Conservation (phyloP, 2,329 filamentous ascomycete genomes). For the Chrysoporthe cubensis region DNA sequence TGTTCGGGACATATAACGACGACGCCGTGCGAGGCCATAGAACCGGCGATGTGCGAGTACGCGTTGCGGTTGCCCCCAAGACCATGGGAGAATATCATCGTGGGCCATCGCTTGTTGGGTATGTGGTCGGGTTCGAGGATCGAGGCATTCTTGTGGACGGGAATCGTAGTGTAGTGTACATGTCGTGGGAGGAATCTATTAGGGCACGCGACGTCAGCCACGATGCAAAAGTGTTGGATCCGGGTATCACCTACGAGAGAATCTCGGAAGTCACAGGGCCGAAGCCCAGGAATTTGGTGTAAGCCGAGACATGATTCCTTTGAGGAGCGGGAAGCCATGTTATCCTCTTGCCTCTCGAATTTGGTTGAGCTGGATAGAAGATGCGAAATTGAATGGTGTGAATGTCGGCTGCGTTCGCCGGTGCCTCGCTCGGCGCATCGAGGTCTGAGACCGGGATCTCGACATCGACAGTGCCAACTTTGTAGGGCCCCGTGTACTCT, state of each 20-base stretch:
- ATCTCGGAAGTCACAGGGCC: slow-evolving; percentile 60
- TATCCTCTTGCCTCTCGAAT: slow-evolving; percentile 61
- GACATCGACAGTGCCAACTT: slow-evolving; percentile 78
- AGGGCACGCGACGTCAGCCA: slow-evolving; percentile 18
- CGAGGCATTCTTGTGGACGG: slow-evolving; percentile 71
- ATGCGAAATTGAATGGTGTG: slow-evolving; percentile 79
- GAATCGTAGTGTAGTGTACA: slow-evolving; percentile 74
- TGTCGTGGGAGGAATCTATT: slow-evolving; percentile 69
- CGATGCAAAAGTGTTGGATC: not conserved
- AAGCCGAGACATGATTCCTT: slow-evolving; percentile 72
- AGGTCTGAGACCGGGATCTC: slow-evolving; percentile 73
- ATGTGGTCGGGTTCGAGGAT: slow-evolving; percentile 54
- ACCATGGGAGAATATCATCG: slow-evolving; percentile 85
- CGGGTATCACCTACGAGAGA: slow-evolving; percentile 57
- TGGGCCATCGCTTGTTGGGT: slow-evolving; percentile 68
- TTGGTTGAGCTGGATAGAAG: slow-evolving; percentile 73
- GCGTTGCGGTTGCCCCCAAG: slow-evolving; percentile 80
- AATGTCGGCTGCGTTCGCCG: slow-evolving; percentile 60
- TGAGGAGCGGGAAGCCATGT: slow-evolving; percentile 81
- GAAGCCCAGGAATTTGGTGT: slow-evolving; percentile 75
- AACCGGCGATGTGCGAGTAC: slow-evolving; percentile 82
- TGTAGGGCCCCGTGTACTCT: slow-evolving; percentile 75
- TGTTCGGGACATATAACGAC: slow-evolving; percentile 84
- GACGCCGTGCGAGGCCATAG: slow-evolving; percentile 78
- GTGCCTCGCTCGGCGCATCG: slow-evolving; percentile 55